phyloP scores from a whole-genome alignment of 2,329 filamentous ascomycete species.

The Geosmithia putterillii region DNA sequence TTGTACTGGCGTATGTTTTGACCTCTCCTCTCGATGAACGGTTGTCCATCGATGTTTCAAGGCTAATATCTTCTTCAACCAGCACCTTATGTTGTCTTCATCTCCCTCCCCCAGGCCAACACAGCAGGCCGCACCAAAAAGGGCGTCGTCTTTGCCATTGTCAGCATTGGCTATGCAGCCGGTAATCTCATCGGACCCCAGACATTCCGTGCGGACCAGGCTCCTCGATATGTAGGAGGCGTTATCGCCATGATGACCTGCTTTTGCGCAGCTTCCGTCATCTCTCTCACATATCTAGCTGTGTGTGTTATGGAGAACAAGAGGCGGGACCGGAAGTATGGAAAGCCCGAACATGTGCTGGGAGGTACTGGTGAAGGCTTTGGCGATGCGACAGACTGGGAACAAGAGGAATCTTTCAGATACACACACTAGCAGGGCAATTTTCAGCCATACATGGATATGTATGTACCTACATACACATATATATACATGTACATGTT shows the following conservation, averaged over 20 bases:
- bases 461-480: no score
- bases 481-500: neutral
- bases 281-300: neutral
- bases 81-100: constrained; percentile 39
- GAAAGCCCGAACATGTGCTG: constrained; percentile 5
- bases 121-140: constrained; percentile 11
- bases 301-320: constrained; percentile 2
- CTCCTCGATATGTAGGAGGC: constrained; percentile 19
- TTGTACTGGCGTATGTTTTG: constrained; percentile 2
- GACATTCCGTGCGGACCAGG: constrained; percentile 4
- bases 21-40: constrained; percentile 1
- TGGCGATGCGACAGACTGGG: constrained; percentile 4
- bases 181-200: constrained; percentile 6
- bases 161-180: constrained; percentile 3
- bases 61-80: constrained; percentile 3
- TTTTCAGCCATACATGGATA: no score
- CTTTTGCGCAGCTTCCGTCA: constrained; percentile 11
- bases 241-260: constrained; percentile 34
- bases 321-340: constrained; percentile 5
- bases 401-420: constrained; percentile 7
- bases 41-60: neutral
- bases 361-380: constrained; percentile 6
- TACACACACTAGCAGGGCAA: constrained; percentile 5
- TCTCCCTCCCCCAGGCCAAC: constrained; percentile 30
- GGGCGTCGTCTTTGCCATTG: constrained; percentile 4